Conservation (phyloP, 106 monocot genomes). For the Amphibolis antarctica region DNA sequence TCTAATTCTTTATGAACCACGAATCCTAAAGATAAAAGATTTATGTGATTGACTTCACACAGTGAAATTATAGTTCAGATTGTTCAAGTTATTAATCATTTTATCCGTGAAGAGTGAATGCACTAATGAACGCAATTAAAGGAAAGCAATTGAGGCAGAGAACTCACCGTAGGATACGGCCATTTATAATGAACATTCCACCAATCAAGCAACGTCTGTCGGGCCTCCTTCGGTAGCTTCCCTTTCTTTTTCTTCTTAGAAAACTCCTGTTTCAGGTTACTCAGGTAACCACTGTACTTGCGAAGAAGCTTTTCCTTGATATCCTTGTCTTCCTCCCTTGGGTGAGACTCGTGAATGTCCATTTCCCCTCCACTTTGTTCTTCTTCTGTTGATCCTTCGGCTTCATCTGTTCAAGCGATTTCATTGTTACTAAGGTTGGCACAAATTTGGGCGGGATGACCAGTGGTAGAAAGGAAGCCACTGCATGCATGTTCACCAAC, state of each 20-base stretch:
- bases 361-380: conserved; percentile 15
- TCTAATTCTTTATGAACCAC: neutral
- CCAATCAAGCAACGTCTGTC: conserved; percentile 21
- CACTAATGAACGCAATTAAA: neutral
- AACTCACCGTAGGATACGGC: conserved; percentile 24
- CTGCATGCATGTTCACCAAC: neutral
- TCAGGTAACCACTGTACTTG: conserved; percentile 25
- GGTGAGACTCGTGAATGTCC: conserved; percentile 6
- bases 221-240: conserved; percentile 20
- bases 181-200: conserved; percentile 26
- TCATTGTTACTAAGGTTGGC: neutral
- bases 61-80: too few relatives aligned
- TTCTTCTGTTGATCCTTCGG: conserved; percentile 17
- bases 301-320: conserved; percentile 19
- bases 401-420: conserved; percentile 8
- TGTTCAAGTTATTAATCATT: neutral
- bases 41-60: too few relatives aligned
- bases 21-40: neutral
- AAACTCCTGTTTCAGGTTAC: conserved; percentile 22
- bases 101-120: neutral
- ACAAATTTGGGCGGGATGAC: too few relatives aligned
- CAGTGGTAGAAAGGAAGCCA: too few relatives aligned
- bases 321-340: conserved; percentile 11
- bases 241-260: conserved; percentile 32
- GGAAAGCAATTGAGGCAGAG: neutral